These are phyloP conservation scores for Hemerocallis citrina DNA, from an alignment of 106 monocot genomes.

Conservation along the genomic window DNA sequence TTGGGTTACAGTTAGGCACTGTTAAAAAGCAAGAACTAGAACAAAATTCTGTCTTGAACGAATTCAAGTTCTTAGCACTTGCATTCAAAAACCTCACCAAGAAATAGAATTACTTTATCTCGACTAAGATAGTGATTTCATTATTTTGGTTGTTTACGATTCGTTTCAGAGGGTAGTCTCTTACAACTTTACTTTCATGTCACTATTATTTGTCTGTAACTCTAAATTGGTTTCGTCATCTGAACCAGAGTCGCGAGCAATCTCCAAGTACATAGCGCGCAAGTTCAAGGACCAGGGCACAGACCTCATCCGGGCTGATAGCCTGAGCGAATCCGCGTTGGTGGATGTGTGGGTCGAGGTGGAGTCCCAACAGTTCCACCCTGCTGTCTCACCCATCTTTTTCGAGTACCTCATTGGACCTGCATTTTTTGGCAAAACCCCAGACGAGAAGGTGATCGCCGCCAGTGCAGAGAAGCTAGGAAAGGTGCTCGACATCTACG, in stretches of 20 bases:
- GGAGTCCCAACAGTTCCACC: constrained; percentile 43
- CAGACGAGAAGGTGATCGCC: constrained; percentile 31
- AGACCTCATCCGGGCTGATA: constrained; percentile 6
- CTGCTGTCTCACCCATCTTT: constrained; percentile 22
- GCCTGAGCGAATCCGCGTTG: constrained; percentile 11
- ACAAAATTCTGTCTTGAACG: too few relatives aligned
- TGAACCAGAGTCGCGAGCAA: constrained; percentile 52
- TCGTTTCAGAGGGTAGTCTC: too few relatives aligned
- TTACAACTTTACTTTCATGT: too few relatives aligned
- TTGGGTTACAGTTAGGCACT: too few relatives aligned
- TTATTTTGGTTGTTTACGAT: too few relatives aligned
- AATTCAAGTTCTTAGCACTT: too few relatives aligned
- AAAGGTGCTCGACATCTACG: constrained; percentile 58
- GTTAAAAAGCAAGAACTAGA: too few relatives aligned
- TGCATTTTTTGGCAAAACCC: constrained; percentile 13
- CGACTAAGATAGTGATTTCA: too few relatives aligned
- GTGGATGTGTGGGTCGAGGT: constrained; percentile 58
- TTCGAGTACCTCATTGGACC: constrained; percentile 36
- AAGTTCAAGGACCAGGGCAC: constrained; percentile 29
- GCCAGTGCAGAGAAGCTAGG: constrained; percentile 27
- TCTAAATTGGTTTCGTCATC: neutral
- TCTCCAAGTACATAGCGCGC: constrained; percentile 43
- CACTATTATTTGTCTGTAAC: too few relatives aligned
- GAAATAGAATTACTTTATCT: too few relatives aligned
- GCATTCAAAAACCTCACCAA: too few relatives aligned